A percentile compares a stretch with the other conserved stretches of the same genome.
Evolutionary conservation across 2,329 filamentous ascomycete species (phyloP).

Genomic region (Ilyonectria mors-panacis): DNA sequence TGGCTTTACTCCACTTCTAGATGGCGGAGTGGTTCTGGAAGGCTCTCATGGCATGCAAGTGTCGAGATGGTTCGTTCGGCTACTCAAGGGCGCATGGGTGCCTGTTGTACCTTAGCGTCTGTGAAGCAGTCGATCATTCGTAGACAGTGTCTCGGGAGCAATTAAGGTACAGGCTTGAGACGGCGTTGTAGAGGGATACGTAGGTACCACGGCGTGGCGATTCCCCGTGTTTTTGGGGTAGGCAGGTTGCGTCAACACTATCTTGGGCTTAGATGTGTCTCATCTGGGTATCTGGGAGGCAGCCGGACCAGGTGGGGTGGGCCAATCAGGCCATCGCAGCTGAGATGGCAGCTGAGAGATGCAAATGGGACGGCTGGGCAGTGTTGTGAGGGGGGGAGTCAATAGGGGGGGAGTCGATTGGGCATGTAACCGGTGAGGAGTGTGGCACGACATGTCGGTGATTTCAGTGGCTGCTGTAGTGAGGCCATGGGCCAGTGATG

Average conservation of each 20-base stretch:
- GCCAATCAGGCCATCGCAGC: neutral
- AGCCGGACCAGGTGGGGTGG: neutral
- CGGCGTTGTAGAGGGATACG: neutral
- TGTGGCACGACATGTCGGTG: slow-evolving; percentile 11
- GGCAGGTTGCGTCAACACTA: neutral
- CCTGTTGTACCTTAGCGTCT: slow-evolving; percentile 1
- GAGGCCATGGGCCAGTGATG: neutral
- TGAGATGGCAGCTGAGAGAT: neutral
- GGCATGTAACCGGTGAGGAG: slow-evolving; percentile 10
- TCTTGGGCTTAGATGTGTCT: slow-evolving; percentile 3
- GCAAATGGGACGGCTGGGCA: neutral
- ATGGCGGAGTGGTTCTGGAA: neutral
- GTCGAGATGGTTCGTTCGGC: slow-evolving; percentile 3
- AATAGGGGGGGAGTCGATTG: slow-evolving; percentile 7
- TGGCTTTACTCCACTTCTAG: neutral
- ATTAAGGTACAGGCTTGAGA: neutral
- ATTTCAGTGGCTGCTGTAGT: slow-evolving; percentile 3
- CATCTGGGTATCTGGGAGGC: neutral
- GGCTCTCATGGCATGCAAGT: neutral
- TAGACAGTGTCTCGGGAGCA: neutral
- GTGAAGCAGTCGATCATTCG: neutral
- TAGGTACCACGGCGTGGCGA: neutral
- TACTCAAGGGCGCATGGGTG: slow-evolving; percentile 1
- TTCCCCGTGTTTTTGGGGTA: neutral
- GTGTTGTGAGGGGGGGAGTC: neutral